Percentiles rank a stretch among this genome's conserved stretches.
These are phyloP conservation scores for Mrakiaceae sp. DNA, from an alignment of 1,284 basidiomycete genomes.

Conservation along the genomic window DNA sequence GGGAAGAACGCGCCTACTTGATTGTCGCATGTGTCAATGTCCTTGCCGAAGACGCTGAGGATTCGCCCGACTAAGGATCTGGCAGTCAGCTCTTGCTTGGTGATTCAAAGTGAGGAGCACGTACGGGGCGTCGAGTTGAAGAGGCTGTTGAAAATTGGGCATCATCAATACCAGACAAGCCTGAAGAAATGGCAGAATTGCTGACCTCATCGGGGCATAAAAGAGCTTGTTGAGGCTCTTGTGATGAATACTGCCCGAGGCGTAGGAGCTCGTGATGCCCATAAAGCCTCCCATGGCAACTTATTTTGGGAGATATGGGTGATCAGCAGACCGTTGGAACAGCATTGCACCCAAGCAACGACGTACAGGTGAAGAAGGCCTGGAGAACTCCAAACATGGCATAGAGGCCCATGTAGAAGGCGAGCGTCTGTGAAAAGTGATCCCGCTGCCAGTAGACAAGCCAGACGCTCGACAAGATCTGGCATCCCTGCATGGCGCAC, in stretches of 20 bases:
- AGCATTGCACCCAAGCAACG: neutral
- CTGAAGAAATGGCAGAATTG: no score
- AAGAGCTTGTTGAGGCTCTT: constrained; percentile 47
- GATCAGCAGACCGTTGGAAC: neutral
- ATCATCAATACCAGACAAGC: no score
- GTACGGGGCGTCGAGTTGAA: constrained; percentile 52
- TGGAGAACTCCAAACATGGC: constrained; percentile 44
- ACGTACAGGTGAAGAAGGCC: neutral
- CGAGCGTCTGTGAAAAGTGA: constrained; percentile 22
- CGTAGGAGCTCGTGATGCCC: constrained; percentile 47
- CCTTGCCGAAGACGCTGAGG: constrained; percentile 48
- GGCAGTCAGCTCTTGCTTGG: neutral
- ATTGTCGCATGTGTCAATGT: constrained; percentile 45
- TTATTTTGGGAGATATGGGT: constrained; percentile 46
- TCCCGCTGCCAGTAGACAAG: constrained; percentile 63
- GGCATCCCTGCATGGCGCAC: constrained; percentile 50
- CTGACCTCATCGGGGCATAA: constrained; percentile 48
- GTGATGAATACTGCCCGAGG: constrained; percentile 50
- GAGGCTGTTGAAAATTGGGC: constrained; percentile 31
- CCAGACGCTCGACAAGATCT: constrained; percentile 38
- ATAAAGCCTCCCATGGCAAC: constrained; percentile 46
- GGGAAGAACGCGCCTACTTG: constrained; percentile 40
- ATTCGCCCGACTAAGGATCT: constrained; percentile 51
- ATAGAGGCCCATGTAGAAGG: constrained; percentile 62
- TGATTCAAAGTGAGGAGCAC: neutral